Base-by-base conservation (phyloP, 306 rosid species). In the Cercis canadensis region DNA sequence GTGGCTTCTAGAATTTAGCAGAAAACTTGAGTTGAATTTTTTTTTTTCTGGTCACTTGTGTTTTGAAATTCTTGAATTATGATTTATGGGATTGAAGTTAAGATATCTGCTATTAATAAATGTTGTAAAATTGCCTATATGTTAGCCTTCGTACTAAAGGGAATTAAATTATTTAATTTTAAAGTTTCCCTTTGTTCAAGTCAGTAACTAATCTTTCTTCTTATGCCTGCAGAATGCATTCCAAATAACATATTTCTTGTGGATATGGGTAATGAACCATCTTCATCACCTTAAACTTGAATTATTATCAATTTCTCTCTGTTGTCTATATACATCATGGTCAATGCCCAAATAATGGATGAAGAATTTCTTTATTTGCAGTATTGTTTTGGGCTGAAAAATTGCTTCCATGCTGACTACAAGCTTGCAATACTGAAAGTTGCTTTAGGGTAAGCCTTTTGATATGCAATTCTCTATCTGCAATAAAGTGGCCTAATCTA, bases 221-320 rank as follows among this genome's bases (percentile, higher is more conserved):
- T 75, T 71, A 56, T 74, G 4, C 41, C n/a, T 83, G 89, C 98
- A 93, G 98, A 90, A 78, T 80, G 89, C 94, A 14, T 93, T 93
- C 81, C 98, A 90, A 75, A 80, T 87, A 64, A 93, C 92, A 70
- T 87, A 82, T 70, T 81, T 84, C 78, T 79, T 90, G 50, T 84
- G 92, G 96, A 87, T 85, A 85, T 87, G 96, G 98, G 98, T 93
- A 92, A 44, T 55, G 59, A 52, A 47, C 52, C 61, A 19, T 76
- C 67, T 45, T 52, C 8, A 9, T 59, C 43, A n/a, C 53, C 13
- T 79, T 60, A 76, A 29, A 44, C 41, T 62, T 67, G 37, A 65
- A 59, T 31, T 51, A 37, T 43, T 5, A 34, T 45, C 24, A 44
- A 10, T 37, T 24, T 69, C 4, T 39, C 47, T 37, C 57, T 67